Percentiles rank a stretch among this genome's conserved stretches.
Conservation (phyloP, 495 filamentous ascomycete genomes). For the Tuber aestivum region DNA sequence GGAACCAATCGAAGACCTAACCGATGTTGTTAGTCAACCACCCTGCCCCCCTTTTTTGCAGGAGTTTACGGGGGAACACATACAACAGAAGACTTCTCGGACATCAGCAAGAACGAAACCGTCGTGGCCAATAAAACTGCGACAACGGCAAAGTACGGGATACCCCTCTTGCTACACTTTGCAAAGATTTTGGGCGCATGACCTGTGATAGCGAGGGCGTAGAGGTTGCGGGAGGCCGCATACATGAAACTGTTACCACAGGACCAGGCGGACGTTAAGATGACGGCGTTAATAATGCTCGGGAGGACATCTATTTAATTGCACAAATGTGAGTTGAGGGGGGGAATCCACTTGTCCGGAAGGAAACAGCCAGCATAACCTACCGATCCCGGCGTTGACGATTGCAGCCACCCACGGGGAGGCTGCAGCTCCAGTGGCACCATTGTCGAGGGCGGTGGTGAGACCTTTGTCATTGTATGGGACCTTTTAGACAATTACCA, state of each 20-base stretch:
- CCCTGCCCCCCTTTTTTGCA: neutral
- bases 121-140: constrained; percentile 29
- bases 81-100: constrained; percentile 33
- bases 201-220: constrained; percentile 53
- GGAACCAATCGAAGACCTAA: constrained; percentile 40
- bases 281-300: constrained; percentile 61
- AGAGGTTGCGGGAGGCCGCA: constrained; percentile 52
- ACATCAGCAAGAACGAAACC: constrained; percentile 35
- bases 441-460: constrained; percentile 43
- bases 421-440: constrained; percentile 51
- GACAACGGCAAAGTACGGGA: constrained; percentile 49
- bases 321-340: neutral
- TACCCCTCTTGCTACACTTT: constrained; percentile 55
- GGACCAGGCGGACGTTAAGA: constrained; percentile 66
- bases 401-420: constrained; percentile 60
- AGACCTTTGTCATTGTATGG: constrained; percentile 53
- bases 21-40: neutral
- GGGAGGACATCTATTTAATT: constrained; percentile 48
- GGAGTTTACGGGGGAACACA: neutral
- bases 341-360: neutral
- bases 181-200: constrained; percentile 56
- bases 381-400: constrained; percentile 49
- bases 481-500: constrained; percentile 27
- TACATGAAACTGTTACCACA: constrained; percentile 60
- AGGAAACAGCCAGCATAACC: neutral